phyloP scores from a whole-genome alignment of 345 rosid species.

The Kandelia obovata region DNA sequence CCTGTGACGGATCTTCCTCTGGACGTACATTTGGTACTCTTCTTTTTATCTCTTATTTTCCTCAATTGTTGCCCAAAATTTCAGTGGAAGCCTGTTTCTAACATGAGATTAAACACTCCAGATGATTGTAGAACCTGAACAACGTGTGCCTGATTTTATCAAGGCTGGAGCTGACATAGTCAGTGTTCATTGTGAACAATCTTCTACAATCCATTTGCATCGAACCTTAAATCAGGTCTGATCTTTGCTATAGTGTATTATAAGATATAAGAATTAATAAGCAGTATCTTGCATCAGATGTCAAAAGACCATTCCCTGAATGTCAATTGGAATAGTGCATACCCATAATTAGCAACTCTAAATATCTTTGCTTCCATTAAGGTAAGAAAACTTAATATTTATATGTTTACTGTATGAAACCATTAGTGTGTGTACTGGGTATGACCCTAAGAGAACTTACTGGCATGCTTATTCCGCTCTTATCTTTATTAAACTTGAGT shows the following conservation, averaged over 20 bases:
- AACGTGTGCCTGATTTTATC: conserved; percentile 87
- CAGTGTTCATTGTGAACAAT: conserved; percentile 92
- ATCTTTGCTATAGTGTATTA: conserved; percentile 1
- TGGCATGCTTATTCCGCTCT: conserved; percentile 9
- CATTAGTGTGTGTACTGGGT: not conserved
- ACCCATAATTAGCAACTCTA: not conserved
- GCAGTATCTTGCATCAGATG: too few species aligned
- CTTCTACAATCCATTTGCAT: conserved; percentile 94
- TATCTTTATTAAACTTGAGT: conserved; percentile 4
- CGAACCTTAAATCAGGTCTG: conserved; percentile 70
- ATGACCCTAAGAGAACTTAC: not conserved
- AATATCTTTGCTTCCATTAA: not conserved
- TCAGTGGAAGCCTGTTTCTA: conserved; percentile 4
- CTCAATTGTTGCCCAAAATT: not conserved
- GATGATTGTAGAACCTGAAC: conserved; percentile 99
- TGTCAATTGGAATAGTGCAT: too few species aligned
- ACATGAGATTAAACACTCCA: conserved; percentile 28
- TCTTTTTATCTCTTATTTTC: conserved; percentile 11
- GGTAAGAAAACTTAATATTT: not conserved
- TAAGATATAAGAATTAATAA: not conserved
- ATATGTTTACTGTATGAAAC: too few species aligned
- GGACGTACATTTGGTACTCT: conserved; percentile 84
- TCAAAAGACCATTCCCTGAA: too few species aligned
- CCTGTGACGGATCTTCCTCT: conserved; percentile 88
- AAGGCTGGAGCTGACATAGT: conserved; percentile 98